These are phyloP conservation scores for Allium cepa DNA, from an alignment of 106 monocot species.

Conservation along the genomic window DNA sequence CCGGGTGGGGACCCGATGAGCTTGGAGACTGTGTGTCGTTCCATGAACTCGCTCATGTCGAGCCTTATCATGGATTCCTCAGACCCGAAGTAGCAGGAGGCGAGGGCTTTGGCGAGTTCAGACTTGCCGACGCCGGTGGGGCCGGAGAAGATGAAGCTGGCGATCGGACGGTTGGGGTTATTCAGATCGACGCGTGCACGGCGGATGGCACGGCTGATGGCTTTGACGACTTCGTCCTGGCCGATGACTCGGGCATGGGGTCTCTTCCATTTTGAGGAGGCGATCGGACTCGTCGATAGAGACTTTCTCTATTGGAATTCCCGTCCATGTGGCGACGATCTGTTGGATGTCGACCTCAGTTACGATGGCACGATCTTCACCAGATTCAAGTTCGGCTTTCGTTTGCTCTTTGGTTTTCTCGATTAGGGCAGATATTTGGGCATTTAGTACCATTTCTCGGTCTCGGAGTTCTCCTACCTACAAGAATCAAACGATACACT, in stretches of 20 bases:
- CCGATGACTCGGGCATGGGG: constrained; percentile 58
- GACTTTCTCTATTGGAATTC: constrained; percentile 70
- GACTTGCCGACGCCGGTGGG: constrained; percentile 74
- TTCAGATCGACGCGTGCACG: constrained; percentile 64
- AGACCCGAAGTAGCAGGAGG: constrained; percentile 60
- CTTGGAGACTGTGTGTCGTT: constrained; percentile 64
- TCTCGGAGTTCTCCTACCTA: constrained; percentile 61
- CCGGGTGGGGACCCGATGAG: constrained; percentile 71
- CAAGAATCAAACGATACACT: no score
- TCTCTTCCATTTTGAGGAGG: constrained; percentile 69
- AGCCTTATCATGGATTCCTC: constrained; percentile 74
- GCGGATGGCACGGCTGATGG: constrained; percentile 64
- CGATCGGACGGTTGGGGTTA: constrained; percentile 66
- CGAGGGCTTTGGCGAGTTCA: constrained; percentile 61
- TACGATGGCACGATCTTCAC: constrained; percentile 36
- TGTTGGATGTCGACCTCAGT: constrained; percentile 65
- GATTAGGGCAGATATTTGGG: constrained; percentile 46
- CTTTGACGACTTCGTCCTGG: constrained; percentile 69
- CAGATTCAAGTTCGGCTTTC: constrained; percentile 54
- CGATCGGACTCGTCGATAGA: constrained; percentile 61
- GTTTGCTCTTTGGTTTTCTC: constrained; percentile 52
- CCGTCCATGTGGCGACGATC: constrained; percentile 71
- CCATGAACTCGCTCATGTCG: constrained; percentile 84
- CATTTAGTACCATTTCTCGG: constrained; percentile 51
- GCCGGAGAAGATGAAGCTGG: constrained; percentile 72